Conservation (phyloP, 306 rosid species). For the Trichosanthes cucumerina region DNA sequence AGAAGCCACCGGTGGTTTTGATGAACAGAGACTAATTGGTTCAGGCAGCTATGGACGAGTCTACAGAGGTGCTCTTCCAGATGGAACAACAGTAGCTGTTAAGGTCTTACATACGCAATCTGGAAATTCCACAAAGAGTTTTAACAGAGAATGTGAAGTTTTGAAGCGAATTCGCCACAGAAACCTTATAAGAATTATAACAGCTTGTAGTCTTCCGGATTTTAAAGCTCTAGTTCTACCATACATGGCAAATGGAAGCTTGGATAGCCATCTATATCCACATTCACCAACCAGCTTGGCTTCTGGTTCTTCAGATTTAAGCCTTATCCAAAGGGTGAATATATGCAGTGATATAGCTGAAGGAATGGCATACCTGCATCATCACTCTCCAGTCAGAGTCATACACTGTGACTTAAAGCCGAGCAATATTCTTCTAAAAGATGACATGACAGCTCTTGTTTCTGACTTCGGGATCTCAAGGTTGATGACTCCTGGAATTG, state of each 20-base stretch:
- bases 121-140: slow-evolving; percentile 52
- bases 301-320: slow-evolving; percentile 40
- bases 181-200: slow-evolving; percentile 59
- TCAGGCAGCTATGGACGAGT: slow-evolving; percentile 56
- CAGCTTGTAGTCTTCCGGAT: slow-evolving; percentile 66
- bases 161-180: slow-evolving; percentile 62
- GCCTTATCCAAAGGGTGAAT: slow-evolving; percentile 46
- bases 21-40: slow-evolving; percentile 42
- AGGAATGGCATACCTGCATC: slow-evolving; percentile 76
- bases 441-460: slow-evolving; percentile 64
- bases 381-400: slow-evolving; percentile 57
- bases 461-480: slow-evolving; percentile 68
- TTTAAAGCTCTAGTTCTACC: slow-evolving; percentile 72
- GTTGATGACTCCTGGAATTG: slow-evolving; percentile 40
- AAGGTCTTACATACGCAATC: slow-evolving; percentile 54
- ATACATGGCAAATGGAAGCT: slow-evolving; percentile 66
- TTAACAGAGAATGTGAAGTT: slow-evolving; percentile 58
- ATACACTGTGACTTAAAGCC: slow-evolving; percentile 71
- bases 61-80: slow-evolving; percentile 44
- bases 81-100: slow-evolving; percentile 43
- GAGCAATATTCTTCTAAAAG: slow-evolving; percentile 60
- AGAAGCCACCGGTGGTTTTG: slow-evolving; percentile 56
- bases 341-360: slow-evolving; percentile 75
- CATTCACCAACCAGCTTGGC: slow-evolving; percentile 21
- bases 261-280: slow-evolving; percentile 48